Base-by-base conservation (phyloP, 2,329 filamentous ascomycete genomes). In the Paraphaeosphaeria minitans region DNA sequence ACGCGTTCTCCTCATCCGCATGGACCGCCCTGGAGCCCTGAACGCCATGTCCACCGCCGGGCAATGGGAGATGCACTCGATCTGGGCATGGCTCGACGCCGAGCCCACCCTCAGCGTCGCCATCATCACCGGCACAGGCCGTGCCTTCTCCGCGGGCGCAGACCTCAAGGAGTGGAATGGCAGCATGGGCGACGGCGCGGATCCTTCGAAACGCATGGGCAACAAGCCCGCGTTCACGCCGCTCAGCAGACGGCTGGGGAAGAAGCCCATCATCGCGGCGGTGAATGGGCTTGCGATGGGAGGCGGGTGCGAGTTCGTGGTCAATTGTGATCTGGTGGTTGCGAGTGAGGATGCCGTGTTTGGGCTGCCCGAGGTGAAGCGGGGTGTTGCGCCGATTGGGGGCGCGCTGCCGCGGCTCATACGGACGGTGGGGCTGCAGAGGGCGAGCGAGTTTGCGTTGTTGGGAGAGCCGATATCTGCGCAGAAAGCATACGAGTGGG, bases 211-310 rank as follows among this genome's bases (percentile, higher is more conserved):
- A 14, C 42, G 60, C 14, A 55, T 64, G 59, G 65, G 60, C 16
- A 79, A 79, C 52, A 78, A 80, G 2, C 66, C 75, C 0, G 62
- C 59, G 1, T 84, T 85, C 61, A 79, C 77, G 59, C 84, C 83
- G 0, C 70, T 88, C 21, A 82, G 80, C 29, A 75, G 81, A 21
- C 74, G 85, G 6, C 69, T 72, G 14, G 85, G 85, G 0, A 86
- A 84, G 74, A 86, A 86, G 67, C 83, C 84, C 1, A 77, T 85
- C 29, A 82, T 86, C 60, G 83, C 82, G 2, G 84, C 84, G 0
- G 81, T 85, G 5, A 85, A 85, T 66, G 84, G 84, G 0, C 31
- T 50, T 8, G 47, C 47, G 8, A 64, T 64, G 62, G 70, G 70
- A 16, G 70, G 63, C 24, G 70, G 70, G 2, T 64, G 55, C 27